Conservation (phyloP, 176 grass and related monocot genomes). For the Juncus effusus region DNA sequence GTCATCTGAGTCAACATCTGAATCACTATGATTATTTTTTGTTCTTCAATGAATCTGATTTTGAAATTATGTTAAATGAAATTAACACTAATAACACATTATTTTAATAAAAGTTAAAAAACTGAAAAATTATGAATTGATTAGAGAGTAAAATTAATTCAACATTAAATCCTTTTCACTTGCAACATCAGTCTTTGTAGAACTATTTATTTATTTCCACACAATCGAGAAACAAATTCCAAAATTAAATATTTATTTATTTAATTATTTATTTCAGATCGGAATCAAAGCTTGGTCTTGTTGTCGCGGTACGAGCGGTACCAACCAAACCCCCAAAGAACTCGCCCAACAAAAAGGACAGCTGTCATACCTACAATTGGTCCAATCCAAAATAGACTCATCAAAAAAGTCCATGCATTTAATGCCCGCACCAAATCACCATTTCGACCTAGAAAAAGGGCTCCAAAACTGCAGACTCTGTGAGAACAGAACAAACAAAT, state of each 20-base stretch:
- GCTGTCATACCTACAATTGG: slow-evolving; percentile 53
- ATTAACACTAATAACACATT: no score
- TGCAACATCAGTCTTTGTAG: no score
- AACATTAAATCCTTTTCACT: no score
- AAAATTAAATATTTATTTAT: no score
- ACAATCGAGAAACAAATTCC: no score
- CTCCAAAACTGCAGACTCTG: slow-evolving; percentile 43
- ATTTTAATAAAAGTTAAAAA: no score
- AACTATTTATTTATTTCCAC: no score
- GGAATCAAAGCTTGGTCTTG: slow-evolving; percentile 73
- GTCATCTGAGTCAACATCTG: not conserved
- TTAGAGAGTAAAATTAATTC: no score
- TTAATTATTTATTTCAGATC: slow-evolving; percentile 24
- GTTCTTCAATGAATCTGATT: no score
- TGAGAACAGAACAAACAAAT: slow-evolving; percentile 35
- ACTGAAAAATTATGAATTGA: no score
- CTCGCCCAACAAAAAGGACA: slow-evolving; percentile 51
- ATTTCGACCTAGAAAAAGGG: slow-evolving; percentile 13
- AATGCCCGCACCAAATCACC: slow-evolving; percentile 24
- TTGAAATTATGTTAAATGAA: no score
- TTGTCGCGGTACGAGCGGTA: slow-evolving; percentile 38
- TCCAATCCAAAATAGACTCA: slow-evolving; percentile 67
- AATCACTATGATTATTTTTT: no score
- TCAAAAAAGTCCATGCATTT: slow-evolving; percentile 31
- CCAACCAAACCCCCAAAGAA: slow-evolving; percentile 58